Evolutionary conservation across 1,284 basidiomycete genomes (phyloP).

Genomic region (Fomes fomentarius): DNA sequence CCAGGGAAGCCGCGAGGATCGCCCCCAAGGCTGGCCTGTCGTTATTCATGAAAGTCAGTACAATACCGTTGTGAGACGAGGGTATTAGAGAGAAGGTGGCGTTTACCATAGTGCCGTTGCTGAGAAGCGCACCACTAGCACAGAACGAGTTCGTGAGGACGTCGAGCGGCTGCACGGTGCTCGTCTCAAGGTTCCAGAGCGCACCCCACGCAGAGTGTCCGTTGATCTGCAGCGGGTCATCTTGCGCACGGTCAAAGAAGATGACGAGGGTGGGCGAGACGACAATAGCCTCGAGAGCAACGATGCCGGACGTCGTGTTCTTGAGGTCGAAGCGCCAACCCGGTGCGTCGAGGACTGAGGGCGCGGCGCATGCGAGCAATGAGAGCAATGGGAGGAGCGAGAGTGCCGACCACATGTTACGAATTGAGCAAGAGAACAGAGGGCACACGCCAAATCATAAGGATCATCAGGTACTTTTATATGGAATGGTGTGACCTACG

Average conservation of each 20-base stretch:
- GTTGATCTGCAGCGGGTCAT: constrained; percentile 48
- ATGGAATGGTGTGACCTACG: background rate
- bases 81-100: too few species aligned
- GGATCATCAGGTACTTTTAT: constrained; percentile 5
- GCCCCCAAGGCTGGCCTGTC: constrained; percentile 47
- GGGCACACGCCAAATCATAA: too few species aligned
- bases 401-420: constrained; percentile 13
- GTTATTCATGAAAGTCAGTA: background rate
- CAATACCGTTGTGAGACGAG: background rate
- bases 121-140: constrained; percentile 53
- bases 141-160: constrained; percentile 55
- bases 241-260: constrained; percentile 47
- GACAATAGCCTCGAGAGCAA: constrained; percentile 52
- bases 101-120: constrained; percentile 49
- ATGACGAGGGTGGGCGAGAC: constrained; percentile 48
- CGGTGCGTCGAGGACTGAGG: constrained; percentile 20
- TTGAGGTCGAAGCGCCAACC: constrained; percentile 32
- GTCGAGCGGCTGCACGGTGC: constrained; percentile 43
- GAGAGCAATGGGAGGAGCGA: constrained; percentile 13
- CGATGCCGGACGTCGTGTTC: constrained; percentile 46
- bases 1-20: constrained; percentile 45
- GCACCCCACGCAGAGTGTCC: constrained; percentile 47
- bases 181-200: constrained; percentile 30
- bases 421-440: too few species aligned
- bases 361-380: constrained; percentile 4